These are phyloP conservation scores for Mimosa pudica DNA, from an alignment of 306 rosid species.

Conservation along the genomic window DNA sequence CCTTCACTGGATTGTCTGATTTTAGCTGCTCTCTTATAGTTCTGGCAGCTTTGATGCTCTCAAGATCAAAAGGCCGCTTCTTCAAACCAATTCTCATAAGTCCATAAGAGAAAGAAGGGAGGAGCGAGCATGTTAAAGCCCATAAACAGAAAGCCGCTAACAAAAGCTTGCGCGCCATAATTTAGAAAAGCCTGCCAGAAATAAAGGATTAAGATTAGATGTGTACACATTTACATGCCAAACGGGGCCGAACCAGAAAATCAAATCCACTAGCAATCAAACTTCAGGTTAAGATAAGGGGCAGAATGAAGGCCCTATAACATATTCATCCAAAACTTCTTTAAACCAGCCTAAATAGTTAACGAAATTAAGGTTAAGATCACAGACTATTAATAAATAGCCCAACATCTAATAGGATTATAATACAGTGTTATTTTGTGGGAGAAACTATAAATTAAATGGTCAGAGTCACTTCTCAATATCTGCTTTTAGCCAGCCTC, in stretches of 20 bases:
- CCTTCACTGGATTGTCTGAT: constrained; percentile 33
- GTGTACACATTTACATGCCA: not conserved
- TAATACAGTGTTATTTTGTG: not conserved
- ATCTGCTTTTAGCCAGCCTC: not conserved
- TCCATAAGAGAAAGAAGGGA: constrained; percentile 62
- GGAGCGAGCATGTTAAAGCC: constrained; percentile 54
- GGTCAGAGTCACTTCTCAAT: not conserved
- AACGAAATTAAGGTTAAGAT: not conserved
- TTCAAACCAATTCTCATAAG: constrained; percentile 65
- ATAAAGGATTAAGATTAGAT: not conserved
- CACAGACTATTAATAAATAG: not conserved
- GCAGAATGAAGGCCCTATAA: not conserved
- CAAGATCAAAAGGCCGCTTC: constrained; percentile 67
- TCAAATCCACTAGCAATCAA: not conserved
- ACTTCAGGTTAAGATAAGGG: constrained; percentile 10
- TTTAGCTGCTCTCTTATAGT: constrained; percentile 42
- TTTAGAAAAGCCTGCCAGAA: constrained; percentile 7
- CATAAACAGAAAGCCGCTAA: constrained; percentile 54
- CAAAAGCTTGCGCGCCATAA: constrained; percentile 59
- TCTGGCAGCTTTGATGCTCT: constrained; percentile 57
- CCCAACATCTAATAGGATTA: not conserved
- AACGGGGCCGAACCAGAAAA: not conserved
- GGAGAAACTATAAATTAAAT: not conserved
- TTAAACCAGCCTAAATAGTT: not conserved
- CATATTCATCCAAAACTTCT: not conserved